Conservation (phyloP, 2,329 filamentous ascomycete genomes). For the Apiospora rasikravindrae region DNA sequence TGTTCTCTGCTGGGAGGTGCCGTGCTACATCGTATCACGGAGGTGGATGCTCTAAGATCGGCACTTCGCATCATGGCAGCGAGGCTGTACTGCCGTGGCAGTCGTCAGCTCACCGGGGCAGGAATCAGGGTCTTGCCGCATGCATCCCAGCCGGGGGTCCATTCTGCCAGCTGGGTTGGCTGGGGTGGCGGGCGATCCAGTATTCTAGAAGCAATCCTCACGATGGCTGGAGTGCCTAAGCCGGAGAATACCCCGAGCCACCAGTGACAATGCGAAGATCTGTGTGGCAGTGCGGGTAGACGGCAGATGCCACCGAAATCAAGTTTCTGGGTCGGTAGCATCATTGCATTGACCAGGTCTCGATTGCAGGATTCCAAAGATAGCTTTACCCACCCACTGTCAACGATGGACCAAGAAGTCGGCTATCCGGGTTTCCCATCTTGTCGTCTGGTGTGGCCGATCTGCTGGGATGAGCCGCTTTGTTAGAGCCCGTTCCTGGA, state of each 20-base stretch:
- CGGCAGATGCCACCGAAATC: not conserved
- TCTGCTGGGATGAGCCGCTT: not conserved
- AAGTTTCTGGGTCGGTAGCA: not conserved
- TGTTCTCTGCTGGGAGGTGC: not conserved
- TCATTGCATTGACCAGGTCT: not conserved
- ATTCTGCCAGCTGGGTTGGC: too few relatives aligned
- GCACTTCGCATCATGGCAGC: not conserved
- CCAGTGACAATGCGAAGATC: not conserved
- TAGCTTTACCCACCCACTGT: not conserved
- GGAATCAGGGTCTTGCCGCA: conserved; percentile 3
- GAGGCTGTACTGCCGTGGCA: not conserved
- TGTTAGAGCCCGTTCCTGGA: not conserved
- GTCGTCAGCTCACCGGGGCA: not conserved
- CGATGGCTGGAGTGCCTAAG: not conserved
- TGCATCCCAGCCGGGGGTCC: not conserved
- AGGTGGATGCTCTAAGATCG: not conserved
- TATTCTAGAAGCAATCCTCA: not conserved
- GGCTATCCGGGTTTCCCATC: not conserved
- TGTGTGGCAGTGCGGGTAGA: not conserved
- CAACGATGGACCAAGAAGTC: not conserved
- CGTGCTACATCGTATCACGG: conserved; percentile 1
- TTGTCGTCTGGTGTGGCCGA: not conserved
- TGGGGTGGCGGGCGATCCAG: not conserved
- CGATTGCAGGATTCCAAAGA: not conserved
- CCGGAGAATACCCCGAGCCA: not conserved